Conservation (phyloP, 805 yeast genomes). For the Kuraishia piskuri region DNA sequence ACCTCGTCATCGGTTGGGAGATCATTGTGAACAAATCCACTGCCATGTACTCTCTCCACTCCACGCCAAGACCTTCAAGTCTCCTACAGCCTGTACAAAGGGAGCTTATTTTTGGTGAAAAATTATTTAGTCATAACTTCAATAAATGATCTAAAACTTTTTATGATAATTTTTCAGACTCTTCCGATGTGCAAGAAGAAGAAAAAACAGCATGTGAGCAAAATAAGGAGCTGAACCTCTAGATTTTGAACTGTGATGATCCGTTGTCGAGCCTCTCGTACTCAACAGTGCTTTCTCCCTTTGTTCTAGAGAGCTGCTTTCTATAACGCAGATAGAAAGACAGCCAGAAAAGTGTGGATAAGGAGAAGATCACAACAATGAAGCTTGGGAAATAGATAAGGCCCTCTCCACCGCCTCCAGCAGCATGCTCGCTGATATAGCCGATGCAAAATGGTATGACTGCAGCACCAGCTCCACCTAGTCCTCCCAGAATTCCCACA, state of each 20-base stretch:
- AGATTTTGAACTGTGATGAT: not conserved
- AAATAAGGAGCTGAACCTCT: not conserved
- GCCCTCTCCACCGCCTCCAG: slow-evolving; percentile 16
- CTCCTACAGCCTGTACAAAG: too few species aligned
- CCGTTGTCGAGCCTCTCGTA: not conserved
- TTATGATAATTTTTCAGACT: too few species aligned
- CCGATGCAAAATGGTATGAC: slow-evolving; percentile 63
- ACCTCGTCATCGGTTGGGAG: too few species aligned
- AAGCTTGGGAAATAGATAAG: slow-evolving; percentile 21
- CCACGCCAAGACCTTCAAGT: too few species aligned
- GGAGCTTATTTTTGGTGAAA: too few species aligned
- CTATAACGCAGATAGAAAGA: slow-evolving; percentile 14
- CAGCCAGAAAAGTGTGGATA: slow-evolving; percentile 18
- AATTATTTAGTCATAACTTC: not conserved
- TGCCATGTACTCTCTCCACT: too few species aligned
- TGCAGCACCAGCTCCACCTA: slow-evolving; percentile 84
- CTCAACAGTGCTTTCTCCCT: slow-evolving; percentile 5
- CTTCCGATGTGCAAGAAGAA: too few species aligned
- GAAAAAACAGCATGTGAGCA: not conserved
- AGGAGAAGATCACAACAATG: slow-evolving; percentile 13
- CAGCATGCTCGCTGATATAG: slow-evolving; percentile 22
- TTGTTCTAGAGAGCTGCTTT: not conserved
- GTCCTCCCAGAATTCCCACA: slow-evolving; percentile 65
- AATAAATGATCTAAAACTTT: too few species aligned
- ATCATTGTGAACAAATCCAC: too few species aligned